Evolutionary conservation across 805 yeast genomes (phyloP), one percentile per base, ranked within the genome.

Genomic region (Sungouiella blattae): DNA sequence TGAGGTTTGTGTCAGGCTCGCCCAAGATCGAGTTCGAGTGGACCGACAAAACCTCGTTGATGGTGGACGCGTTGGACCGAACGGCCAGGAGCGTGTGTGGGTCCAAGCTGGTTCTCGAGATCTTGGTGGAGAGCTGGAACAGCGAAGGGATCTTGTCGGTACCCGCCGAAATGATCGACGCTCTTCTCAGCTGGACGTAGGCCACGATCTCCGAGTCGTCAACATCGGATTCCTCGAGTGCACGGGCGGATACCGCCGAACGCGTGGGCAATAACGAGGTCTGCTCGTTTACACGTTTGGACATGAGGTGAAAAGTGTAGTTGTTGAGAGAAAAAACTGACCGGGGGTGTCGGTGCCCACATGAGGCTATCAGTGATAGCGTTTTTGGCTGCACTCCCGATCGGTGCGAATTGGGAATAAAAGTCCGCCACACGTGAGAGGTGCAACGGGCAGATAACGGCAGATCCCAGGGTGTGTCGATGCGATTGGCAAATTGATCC

Each of bases 1-100:
- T 13, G 11, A 61, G 37, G 4, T 54, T 46, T 1, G 80, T 76
- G 22, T 63, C 64, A 1, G 76, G 73, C 37, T 72, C 77, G 15
- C 41, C 51, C 41, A 43, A 35, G 17, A 39, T 40, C 27, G 37
- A 32, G 30, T 31, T 30, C 16, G 49, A 38, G 41, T 53, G 57
- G 18, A 49, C 42, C 3, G 60, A 51, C 25, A 60, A 35, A 36
- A 58, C 45, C n/a, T 56, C 60, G 31, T 33, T 23, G 23, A 38
- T 14, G 15, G 32, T 28, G 4, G 16, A 35, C 6, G 33, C 28
- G 23, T 37, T 28, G 28, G 50, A 41, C 16, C 41, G 30, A 16
- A 39, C 45, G 11, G 11, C 6, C n/a, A 11, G 18, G 12, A 28
- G 31, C 3, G 39, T 37, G 25, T 33, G 43, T 22, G 40, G 32